phyloP scores from a whole-genome alignment of 352 stramenopile genomes.

The Phytophthora brassicae region DNA sequence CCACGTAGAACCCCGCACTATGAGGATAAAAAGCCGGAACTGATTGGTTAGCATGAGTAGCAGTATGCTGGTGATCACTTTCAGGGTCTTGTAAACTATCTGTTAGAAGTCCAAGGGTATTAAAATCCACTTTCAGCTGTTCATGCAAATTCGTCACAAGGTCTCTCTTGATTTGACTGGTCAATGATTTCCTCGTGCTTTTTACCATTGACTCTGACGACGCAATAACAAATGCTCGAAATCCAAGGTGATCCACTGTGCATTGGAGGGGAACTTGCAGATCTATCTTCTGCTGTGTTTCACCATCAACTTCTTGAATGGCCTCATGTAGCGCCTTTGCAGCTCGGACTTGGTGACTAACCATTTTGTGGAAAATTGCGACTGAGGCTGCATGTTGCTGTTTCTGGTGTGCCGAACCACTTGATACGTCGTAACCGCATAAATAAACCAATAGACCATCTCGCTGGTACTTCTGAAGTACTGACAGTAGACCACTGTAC shows the following conservation, averaged over 20 bases:
- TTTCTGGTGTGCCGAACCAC: conserved; percentile 10
- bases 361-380: conserved; percentile 31
- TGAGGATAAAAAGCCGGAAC: conserved; percentile 26
- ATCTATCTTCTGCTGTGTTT: conserved; percentile 2
- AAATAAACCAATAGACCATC: conserved; percentile 43
- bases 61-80: conserved; percentile 3
- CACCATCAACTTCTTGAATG: conserved; percentile 18
- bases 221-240: conserved; percentile 50
- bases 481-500: background rate
- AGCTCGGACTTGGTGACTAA: conserved; percentile 57
- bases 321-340: conserved; percentile 36
- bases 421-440: conserved; percentile 11
- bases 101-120: conserved; percentile 37
- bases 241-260: conserved; percentile 59
- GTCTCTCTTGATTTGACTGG: background rate
- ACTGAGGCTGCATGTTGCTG: conserved; percentile 8
- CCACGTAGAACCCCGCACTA: conserved; percentile 18
- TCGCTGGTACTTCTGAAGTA: conserved; percentile 32
- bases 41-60: background rate
- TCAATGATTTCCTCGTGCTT: conserved; percentile 12
- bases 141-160: conserved; percentile 3
- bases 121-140: conserved; percentile 30
- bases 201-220: conserved; percentile 19
- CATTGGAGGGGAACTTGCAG: conserved; percentile 59
- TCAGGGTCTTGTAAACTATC: conserved; percentile 24